Conservation (phyloP, 2,329 filamentous ascomycete species). For the Ilyonectria sp. region DNA sequence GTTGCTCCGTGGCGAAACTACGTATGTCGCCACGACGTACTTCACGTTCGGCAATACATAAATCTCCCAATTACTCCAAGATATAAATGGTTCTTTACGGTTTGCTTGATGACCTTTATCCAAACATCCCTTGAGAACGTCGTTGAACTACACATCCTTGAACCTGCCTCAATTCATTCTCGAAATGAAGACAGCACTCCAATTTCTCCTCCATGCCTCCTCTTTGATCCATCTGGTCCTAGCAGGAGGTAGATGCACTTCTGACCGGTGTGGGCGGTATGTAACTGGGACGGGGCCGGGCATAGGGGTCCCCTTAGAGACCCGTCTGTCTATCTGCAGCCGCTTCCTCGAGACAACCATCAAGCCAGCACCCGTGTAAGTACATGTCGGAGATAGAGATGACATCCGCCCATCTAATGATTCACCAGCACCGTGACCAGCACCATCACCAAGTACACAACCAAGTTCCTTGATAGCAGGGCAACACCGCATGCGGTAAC, state of each 20-base stretch:
- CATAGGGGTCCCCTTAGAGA: conserved; percentile 29
- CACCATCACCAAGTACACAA: conserved; percentile 32
- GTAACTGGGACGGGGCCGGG: conserved; percentile 33
- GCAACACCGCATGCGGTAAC: conserved; percentile 2
- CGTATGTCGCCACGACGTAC: no score
- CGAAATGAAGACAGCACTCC: conserved; percentile 15
- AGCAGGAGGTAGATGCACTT: conserved; percentile 26
- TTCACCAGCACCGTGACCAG: conserved; percentile 30
- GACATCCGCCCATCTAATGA: conserved; percentile 13
- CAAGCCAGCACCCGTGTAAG: conserved; percentile 33
- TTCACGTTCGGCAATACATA: conserved; percentile 15
- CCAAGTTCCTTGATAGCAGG: conserved; percentile 10
- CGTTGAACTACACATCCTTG: background rate
- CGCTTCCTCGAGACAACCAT: conserved; percentile 31
- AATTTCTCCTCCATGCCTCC: conserved; percentile 14
- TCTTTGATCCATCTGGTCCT: conserved; percentile 9
- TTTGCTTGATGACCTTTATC: background rate
- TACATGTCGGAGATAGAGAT: conserved; percentile 4
- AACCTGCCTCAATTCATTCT: conserved; percentile 1
- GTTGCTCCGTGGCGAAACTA: background rate
- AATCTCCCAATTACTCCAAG: conserved; percentile 3
- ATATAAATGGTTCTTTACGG: background rate
- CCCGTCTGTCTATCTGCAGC: conserved; percentile 36
- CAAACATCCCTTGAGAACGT: background rate
- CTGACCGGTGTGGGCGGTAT: conserved; percentile 38